Conservation (phyloP, 1,284 basidiomycete species). For the Coriolopsis trogii region DNA sequence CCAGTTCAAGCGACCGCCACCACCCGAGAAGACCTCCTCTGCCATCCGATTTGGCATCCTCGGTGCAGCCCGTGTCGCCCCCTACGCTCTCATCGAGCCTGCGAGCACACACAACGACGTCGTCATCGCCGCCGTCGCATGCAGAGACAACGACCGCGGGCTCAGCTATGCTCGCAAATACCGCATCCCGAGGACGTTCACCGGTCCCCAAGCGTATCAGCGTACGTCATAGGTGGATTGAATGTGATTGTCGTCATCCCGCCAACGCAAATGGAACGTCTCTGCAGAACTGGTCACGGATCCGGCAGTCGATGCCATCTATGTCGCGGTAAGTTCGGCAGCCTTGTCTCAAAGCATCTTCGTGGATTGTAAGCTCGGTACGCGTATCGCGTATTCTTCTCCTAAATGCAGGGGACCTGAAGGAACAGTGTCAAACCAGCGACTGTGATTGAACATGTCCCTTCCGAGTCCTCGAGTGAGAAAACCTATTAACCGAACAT, state of each 20-base stretch:
- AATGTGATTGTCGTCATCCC: conserved; percentile 1
- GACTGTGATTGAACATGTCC: too few relatives aligned
- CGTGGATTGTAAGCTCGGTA: too few relatives aligned
- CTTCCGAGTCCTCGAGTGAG: too few relatives aligned
- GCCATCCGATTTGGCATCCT: conserved; percentile 60
- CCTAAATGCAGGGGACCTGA: too few relatives aligned
- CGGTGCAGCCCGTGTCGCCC: conserved; percentile 69
- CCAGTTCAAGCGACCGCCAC: background rate
- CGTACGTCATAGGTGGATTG: too few relatives aligned
- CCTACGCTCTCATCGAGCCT: conserved; percentile 55
- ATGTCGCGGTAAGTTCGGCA: conserved; percentile 60
- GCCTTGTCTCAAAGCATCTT: too few relatives aligned
- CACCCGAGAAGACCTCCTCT: background rate
- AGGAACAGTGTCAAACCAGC: too few relatives aligned
- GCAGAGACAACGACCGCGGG: conserved; percentile 56
- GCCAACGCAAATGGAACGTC: background rate
- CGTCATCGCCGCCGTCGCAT: conserved; percentile 62
- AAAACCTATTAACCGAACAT: too few relatives aligned
- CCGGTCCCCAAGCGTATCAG: conserved; percentile 54
- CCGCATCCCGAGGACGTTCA: conserved; percentile 56
- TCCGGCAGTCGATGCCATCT: conserved; percentile 60
- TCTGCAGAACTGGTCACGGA: conserved; percentile 58
- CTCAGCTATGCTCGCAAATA: conserved; percentile 58
- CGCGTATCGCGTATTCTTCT: too few relatives aligned
- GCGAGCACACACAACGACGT: conserved; percentile 61